phyloP scores from a whole-genome alignment of 495 filamentous ascomycete species.

The Neurospora tetraspora region DNA sequence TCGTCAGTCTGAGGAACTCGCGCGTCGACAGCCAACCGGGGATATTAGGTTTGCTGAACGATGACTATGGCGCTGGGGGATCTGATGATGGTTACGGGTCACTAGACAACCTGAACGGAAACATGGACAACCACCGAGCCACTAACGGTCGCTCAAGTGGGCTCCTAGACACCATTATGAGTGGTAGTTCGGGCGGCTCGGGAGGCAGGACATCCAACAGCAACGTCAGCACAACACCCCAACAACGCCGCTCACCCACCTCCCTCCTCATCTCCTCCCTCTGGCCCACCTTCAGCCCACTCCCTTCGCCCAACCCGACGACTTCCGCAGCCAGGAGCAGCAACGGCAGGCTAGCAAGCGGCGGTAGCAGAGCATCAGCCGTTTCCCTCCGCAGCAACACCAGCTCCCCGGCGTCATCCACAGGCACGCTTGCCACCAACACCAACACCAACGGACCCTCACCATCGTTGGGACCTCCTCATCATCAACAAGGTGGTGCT shows the following conservation, averaged over 20 bases:
- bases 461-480: conserved; percentile 18
- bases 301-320: neutral
- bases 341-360: neutral
- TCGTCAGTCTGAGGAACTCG: conserved; percentile 75
- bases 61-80: conserved; percentile 5
- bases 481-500: conserved; percentile 14
- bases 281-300: neutral
- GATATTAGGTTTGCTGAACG: conserved; percentile 63
- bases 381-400: neutral
- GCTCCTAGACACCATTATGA: neutral
- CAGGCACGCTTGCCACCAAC: conserved; percentile 10
- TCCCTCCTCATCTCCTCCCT: conserved; percentile 8
- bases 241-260: neutral
- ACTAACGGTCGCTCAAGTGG: neutral
- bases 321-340: neutral
- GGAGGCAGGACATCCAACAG: neutral
- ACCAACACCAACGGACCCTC: conserved; percentile 16
- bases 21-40: conserved; percentile 82
- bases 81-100: neutral
- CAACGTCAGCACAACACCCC: neutral
- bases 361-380: neutral
- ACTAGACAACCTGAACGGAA: neutral
- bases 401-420: conserved; percentile 8
- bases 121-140: conserved; percentile 2
- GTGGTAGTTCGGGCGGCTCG: neutral